Conservation (phyloP, 164 flowering plant species). For the grape (Vitis vinifera) region DNA sequence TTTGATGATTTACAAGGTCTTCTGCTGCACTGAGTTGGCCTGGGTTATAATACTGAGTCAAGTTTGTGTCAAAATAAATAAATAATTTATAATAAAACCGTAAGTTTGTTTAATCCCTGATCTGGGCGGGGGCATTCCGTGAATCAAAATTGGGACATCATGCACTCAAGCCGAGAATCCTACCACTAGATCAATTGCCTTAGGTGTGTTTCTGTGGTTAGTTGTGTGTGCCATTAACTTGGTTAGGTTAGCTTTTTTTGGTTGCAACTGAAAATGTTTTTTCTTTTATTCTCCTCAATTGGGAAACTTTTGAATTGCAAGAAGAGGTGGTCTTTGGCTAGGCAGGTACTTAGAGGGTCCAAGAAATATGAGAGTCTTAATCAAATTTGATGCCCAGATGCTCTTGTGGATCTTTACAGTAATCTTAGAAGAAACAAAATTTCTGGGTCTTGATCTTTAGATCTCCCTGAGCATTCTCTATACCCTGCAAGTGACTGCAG, state of each 20-base stretch:
- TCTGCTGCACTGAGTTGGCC: too few relatives aligned
- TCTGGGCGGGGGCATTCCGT: too few relatives aligned
- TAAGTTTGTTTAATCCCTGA: too few relatives aligned
- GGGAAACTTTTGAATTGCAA: background rate
- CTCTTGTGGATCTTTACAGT: background rate
- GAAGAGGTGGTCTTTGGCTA: background rate
- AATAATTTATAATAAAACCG: too few relatives aligned
- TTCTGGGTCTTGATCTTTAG: background rate
- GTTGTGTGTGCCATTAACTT: background rate
- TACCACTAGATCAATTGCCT: conserved; percentile 16
- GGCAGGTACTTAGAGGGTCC: background rate
- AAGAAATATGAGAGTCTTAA: too few relatives aligned
- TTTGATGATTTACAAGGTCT: too few relatives aligned
- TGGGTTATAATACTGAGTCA: too few relatives aligned
- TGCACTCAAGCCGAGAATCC: background rate
- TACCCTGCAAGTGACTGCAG: background rate
- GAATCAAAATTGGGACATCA: too few relatives aligned
- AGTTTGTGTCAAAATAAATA: too few relatives aligned
- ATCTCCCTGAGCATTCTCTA: background rate
- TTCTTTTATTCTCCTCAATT: background rate
- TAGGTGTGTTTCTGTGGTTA: background rate
- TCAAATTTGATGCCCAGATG: too few relatives aligned
- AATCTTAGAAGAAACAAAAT: background rate
- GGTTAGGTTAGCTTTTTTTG: background rate
- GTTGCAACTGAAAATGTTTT: background rate